Evolutionary conservation across 345 rosid species (phyloP), one percentile per base, ranked within the genome.

Genomic region (Populus deltoides): DNA sequence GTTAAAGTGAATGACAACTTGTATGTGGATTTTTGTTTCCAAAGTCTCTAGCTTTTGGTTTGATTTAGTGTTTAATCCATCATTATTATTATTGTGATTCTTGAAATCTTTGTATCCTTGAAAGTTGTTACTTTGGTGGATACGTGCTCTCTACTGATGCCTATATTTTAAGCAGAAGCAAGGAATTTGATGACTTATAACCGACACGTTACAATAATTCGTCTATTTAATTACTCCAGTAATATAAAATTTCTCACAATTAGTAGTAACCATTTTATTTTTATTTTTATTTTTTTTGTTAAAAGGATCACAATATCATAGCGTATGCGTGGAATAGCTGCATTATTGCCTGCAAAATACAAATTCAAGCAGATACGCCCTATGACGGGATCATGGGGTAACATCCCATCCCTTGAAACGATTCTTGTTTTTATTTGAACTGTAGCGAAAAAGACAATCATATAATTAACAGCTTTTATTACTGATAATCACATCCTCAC

Each of bases 371-470:
- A 76, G 24, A 47, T 84, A 70, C 74, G 78, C 61, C 66, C 81
- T 16, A 68, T 71, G 38, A 62, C 80, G 63, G 74, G 87, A 82
- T 77, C 88, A 81, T 77, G 86, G 43, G 92, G 89, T 86, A 84
- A 72, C 62, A 33, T 59, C 1, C 68, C 16, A 22, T 43, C 36
- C 17, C 29, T 27, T 59, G 17, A 47, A 47, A 66, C 41, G 29
- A 22, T 33, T 47, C 5, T n/a, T 43, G 1, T 24, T 74, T 13
- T 18, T 27, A 15, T 1, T 35, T 47, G 51, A 70, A 51, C 68
- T 35, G 10, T 35, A n/a, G 7, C 33, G 8, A 71, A 18, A 24
- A 15, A 47, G 10, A 47, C 18, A 47, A 13, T 15, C 53, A 59
- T 59, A 24, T 3, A 39, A 72, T 41, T 16, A 38, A 65, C n/a